phyloP scores from a whole-genome alignment of 768 basidiomycete species.

The Macrolepiota albuminosa region DNA sequence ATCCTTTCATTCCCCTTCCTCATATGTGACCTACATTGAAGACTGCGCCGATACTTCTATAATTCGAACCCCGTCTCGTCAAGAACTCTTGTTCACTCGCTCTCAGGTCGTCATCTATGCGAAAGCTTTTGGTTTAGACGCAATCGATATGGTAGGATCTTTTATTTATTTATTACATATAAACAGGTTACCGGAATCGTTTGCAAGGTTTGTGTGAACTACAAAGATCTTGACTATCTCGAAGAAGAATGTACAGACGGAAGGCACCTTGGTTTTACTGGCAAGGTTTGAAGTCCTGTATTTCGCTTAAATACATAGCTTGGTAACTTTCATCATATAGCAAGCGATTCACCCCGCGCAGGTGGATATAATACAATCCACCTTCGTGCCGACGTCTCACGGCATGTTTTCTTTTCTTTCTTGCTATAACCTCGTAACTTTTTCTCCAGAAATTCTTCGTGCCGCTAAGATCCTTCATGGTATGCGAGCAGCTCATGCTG shows the following conservation, averaged over 20 bases:
- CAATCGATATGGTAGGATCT: constrained; percentile 79
- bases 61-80: constrained; percentile 65
- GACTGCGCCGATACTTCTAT: constrained; percentile 90
- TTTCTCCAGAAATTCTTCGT: constrained; percentile 55
- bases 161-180: not conserved
- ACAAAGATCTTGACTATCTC: constrained; percentile 65
- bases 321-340: constrained; percentile 28
- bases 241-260: constrained; percentile 78
- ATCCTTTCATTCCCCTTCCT: not conserved
- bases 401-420: constrained; percentile 35
- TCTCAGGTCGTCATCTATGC: constrained; percentile 79
- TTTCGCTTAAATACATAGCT: not conserved
- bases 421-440: not conserved
- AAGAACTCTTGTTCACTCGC: constrained; percentile 79
- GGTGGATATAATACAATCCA: constrained; percentile 68
- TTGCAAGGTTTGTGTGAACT: constrained; percentile 79
- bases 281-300: constrained; percentile 49
- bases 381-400: constrained; percentile 69
- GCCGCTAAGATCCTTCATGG: constrained; percentile 67
- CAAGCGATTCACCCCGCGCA: constrained; percentile 95
- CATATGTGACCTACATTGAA: constrained; percentile 24
- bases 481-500: constrained; percentile 55
- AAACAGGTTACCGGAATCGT: not conserved
- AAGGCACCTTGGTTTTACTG: constrained; percentile 80
- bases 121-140: constrained; percentile 76